Evolutionary conservation across 2,329 filamentous ascomycete species (phyloP), one percentile per base, ranked within the genome.

Genomic region (Aspergillus alliaceus): DNA sequence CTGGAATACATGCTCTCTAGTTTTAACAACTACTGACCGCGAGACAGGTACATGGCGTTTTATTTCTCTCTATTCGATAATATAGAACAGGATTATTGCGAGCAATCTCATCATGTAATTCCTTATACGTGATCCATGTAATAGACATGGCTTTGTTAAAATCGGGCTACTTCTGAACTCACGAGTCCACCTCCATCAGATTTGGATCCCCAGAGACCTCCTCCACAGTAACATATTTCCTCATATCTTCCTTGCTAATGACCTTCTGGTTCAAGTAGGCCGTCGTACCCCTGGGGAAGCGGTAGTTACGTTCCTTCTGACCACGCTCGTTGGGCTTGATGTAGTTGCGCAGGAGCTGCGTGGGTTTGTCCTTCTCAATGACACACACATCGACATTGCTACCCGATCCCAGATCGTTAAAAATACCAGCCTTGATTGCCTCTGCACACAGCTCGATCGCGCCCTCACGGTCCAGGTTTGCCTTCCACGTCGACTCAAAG

Each of bases 341-440:
- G 81, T 90, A 95, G 80, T 96, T 96, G 71, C 95, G 85, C 84
- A 96, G 84, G 73, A 99, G 79, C 66, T 79, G 68, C 27, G 90
- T 95, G 27, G 95, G 96, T 87, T 96, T 97, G 68, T 97, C 93
- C 69, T 88, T 85, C 60, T 93, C 96, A 73, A 99, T 99, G 69
- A 99, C 86, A 63, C 92, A 93, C 32, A 99, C 90, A 72, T 99
- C 96, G 57, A 99, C 95, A 74, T 99, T 99, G 74, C 91, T 96
- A 69, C 95, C 95, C 3, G 92, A 97, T 14, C 95, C 95, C 74
- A 99, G 75, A 78, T 99, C 95, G 82, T 99, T 99, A 82, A 95
- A 99, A 79, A 99, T 96, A 87, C 95, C 95, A 11, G 96, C 90
- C 79, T 92, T 83, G 71, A 99, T 97, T 47, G 93, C 93, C 66